Percentiles rank a stretch among this genome's conserved stretches.
Evolutionary conservation across 345 rosid species (phyloP).

Genomic region (Psidium friedrichsthalianum): DNA sequence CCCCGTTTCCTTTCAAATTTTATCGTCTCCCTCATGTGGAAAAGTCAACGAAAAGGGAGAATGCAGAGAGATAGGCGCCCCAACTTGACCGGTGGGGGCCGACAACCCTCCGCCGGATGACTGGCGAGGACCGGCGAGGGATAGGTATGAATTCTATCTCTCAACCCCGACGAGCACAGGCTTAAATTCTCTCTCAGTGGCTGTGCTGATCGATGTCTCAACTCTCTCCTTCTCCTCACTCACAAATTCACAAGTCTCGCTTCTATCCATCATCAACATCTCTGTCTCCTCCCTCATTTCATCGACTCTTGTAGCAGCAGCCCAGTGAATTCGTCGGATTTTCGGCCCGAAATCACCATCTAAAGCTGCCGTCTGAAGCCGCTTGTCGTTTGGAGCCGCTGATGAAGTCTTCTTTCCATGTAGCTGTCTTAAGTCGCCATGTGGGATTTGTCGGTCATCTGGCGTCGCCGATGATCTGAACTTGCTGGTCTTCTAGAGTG

Average conservation of each 20-base stretch:
- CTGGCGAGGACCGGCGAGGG: background rate
- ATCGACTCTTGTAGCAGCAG: background rate
- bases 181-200: background rate
- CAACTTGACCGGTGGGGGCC: background rate
- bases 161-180: background rate
- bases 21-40: background rate
- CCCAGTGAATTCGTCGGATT: background rate
- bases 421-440: background rate
- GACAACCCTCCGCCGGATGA: background rate
- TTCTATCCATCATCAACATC: background rate
- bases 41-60: background rate
- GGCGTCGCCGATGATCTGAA: background rate
- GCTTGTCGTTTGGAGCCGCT: background rate
- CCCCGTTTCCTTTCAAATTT: background rate
- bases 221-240: background rate
- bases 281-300: background rate
- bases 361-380: background rate
- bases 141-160: background rate
- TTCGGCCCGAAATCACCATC: background rate
- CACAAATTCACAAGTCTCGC: background rate
- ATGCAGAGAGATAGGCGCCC: background rate
- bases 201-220: background rate
- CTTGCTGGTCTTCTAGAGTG: background rate
- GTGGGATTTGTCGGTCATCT: background rate
- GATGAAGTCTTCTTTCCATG: background rate